A percentile compares a stretch with the other conserved stretches of the same genome.
Evolutionary conservation across 73 alveolate genomes (phyloP).

Genomic region (Durusdinium trenchii): DNA sequence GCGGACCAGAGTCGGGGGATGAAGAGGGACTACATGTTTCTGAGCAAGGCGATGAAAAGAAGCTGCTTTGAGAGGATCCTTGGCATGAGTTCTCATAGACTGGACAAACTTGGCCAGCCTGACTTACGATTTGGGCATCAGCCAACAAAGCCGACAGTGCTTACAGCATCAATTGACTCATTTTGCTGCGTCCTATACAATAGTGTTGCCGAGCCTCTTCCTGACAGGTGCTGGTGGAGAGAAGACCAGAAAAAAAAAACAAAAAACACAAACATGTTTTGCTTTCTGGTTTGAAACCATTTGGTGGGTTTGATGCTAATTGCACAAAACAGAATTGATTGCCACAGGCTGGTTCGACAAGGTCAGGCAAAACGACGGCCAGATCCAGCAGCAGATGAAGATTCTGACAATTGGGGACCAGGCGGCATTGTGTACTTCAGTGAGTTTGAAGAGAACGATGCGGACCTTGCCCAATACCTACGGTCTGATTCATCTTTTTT

Average conservation of each 20-base stretch:
- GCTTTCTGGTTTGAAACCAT: no score
- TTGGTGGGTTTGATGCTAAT: no score
- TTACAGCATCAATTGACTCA: conserved; percentile 4
- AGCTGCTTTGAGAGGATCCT: not conserved
- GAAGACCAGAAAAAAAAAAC: no score
- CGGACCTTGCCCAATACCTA: not conserved
- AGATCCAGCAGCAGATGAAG: not conserved
- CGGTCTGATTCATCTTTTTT: not conserved
- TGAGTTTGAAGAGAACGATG: conserved; percentile 42
- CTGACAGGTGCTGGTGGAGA: not conserved
- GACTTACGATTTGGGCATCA: not conserved
- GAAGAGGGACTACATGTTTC: not conserved
- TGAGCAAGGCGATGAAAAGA: not conserved
- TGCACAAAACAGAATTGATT: no score
- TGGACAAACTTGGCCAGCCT: not conserved
- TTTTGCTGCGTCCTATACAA: conserved; percentile 34
- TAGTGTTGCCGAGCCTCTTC: conserved; percentile 28
- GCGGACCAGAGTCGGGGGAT: not conserved
- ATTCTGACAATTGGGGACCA: not conserved
- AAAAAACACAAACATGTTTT: no score
- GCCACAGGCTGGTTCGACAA: conserved; percentile 35
- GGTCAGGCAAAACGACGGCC: not conserved
- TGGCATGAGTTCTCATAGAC: not conserved
- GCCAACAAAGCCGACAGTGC: not conserved
- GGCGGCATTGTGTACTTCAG: not conserved